A percentile compares a stretch with the other conserved stretches of the same genome.
Evolutionary conservation across 2,329 filamentous ascomycete genomes (phyloP).

Genomic region (Diplodia intermedia): DNA sequence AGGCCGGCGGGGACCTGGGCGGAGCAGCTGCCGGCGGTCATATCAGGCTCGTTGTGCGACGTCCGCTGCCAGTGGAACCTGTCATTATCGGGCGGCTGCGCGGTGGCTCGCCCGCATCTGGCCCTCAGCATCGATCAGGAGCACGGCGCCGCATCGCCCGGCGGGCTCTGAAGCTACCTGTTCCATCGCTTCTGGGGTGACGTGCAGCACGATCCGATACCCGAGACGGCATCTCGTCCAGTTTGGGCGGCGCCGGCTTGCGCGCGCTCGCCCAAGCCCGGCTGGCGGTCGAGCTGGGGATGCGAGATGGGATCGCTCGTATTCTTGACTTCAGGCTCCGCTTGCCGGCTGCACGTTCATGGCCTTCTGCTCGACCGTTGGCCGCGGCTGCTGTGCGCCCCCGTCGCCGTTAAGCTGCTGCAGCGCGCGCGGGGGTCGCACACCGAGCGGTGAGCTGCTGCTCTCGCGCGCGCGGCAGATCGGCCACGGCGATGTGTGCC

Average conservation of each 20-base stretch:
- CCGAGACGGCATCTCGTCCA: constrained; percentile 25
- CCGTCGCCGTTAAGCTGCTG: constrained; percentile 21
- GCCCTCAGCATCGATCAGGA: constrained; percentile 32
- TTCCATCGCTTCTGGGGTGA: constrained; percentile 31
- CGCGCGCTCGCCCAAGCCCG: constrained; percentile 30
- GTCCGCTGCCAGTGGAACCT: constrained; percentile 24
- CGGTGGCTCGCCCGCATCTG: constrained; percentile 32
- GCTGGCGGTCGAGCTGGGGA: constrained; percentile 24
- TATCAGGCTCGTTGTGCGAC: constrained; percentile 26
- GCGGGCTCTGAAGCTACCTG: constrained; percentile 25
- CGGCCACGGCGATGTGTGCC: constrained; percentile 17
- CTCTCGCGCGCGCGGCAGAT: background rate
- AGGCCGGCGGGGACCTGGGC: constrained; percentile 13
- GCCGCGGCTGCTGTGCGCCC: constrained; percentile 23
- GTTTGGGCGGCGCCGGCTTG: constrained; percentile 23
- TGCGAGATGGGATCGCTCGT: constrained; percentile 29
- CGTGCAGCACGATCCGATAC: constrained; percentile 33
- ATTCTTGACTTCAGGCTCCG: constrained; percentile 31
- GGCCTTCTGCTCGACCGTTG: constrained; percentile 32
- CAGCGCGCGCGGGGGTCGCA: constrained; percentile 27
- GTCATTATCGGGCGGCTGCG: constrained; percentile 30
- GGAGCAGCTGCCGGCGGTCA: constrained; percentile 27
- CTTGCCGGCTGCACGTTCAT: constrained; percentile 28
- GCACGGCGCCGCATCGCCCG: constrained; percentile 15
- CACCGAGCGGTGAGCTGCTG: constrained; percentile 22